Percentiles rank a stretch among this genome's conserved stretches.
These are phyloP conservation scores for Paxillus rubicundulus DNA, from an alignment of 768 basidiomycete genomes.

Conservation along the genomic window DNA sequence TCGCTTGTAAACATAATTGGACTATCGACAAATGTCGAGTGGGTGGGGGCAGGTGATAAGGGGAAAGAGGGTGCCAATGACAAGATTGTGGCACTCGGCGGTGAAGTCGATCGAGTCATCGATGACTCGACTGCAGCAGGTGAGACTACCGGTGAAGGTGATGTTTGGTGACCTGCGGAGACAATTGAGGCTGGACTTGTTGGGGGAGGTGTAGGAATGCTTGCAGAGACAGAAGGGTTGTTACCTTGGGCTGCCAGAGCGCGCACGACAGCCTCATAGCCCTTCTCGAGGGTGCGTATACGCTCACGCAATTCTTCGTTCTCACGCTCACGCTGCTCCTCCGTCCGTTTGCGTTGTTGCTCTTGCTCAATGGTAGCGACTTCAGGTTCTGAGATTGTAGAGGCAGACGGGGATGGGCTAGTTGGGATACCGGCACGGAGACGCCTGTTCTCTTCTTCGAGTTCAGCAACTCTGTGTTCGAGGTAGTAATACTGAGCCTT, in stretches of 20 bases:
- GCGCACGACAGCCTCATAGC: conserved; percentile 79
- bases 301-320: conserved; percentile 75
- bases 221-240: conserved; percentile 18
- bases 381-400: conserved; percentile 16
- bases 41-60: conserved; percentile 42
- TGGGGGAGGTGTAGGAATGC: conserved; percentile 13
- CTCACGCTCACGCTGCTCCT: conserved; percentile 54
- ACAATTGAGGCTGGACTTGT: conserved; percentile 9
- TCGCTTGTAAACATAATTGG: conserved; percentile 26
- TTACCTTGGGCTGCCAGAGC: conserved; percentile 63
- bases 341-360: conserved; percentile 33
- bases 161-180: conserved; percentile 20
- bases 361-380: conserved; percentile 29
- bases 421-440: conserved; percentile 54
- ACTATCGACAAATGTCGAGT: conserved; percentile 38
- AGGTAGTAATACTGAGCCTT: conserved; percentile 78
- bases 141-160: conserved; percentile 23
- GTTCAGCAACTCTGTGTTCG: conserved; percentile 64
- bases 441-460: conserved; percentile 81
- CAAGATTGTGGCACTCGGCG: conserved; percentile 22
- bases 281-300: conserved; percentile 73
- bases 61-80: conserved; percentile 36
- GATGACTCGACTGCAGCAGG: conserved; percentile 22
- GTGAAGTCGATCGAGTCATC: conserved; percentile 24
- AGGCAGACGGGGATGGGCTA: conserved; percentile 19